phyloP scores from a whole-genome alignment of 2,329 filamentous ascomycete genomes.

The Ophiocordyceps polyrhachis-furcata region DNA sequence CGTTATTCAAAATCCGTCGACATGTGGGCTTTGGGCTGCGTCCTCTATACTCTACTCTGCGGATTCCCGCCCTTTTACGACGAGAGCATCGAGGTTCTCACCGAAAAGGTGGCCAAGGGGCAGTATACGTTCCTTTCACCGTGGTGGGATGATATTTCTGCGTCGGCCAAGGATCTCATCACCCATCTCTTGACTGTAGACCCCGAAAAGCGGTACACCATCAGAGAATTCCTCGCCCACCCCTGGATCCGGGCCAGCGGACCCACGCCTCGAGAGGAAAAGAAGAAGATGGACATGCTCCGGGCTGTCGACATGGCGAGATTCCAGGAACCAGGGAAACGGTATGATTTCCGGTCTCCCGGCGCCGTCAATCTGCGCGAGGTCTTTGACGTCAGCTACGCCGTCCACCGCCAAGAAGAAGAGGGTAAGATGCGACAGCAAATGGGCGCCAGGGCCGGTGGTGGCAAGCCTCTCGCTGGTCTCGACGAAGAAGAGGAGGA shows the following conservation, averaged over 20 bases:
- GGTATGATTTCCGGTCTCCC: constrained; percentile 85
- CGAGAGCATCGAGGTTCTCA: constrained; percentile 90
- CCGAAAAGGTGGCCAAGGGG: constrained; percentile 90
- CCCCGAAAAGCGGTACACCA: constrained; percentile 85
- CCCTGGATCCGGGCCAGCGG: constrained; percentile 69
- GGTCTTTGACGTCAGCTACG: constrained; percentile 96
- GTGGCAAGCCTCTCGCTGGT: constrained; percentile 34
- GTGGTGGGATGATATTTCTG: constrained; percentile 98
- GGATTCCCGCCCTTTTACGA: constrained; percentile 98
- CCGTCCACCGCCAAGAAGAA: constrained; percentile 90
- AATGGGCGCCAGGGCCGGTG: constrained; percentile 52
- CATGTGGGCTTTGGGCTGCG: constrained; percentile 97
- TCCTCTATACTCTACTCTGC: constrained; percentile 89
- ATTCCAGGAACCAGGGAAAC: constrained; percentile 40
- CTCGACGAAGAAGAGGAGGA: constrained; percentile 54
- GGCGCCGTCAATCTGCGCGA: constrained; percentile 90
- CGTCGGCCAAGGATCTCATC: constrained; percentile 83
- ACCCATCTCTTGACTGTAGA: constrained; percentile 87
- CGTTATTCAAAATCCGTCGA: constrained; percentile 97
- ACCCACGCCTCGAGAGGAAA: constrained; percentile 38
- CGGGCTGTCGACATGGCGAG: constrained; percentile 38
- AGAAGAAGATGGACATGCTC: constrained; percentile 28
- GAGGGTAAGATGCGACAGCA: constrained; percentile 85
- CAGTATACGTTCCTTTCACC: constrained; percentile 96
- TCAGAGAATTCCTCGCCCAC: constrained; percentile 81